Evolutionary conservation across 192 early-diverging fungal species (phyloP), one percentile per base, ranked within the genome.

Genomic region (Cladochytrium replicatum): DNA sequence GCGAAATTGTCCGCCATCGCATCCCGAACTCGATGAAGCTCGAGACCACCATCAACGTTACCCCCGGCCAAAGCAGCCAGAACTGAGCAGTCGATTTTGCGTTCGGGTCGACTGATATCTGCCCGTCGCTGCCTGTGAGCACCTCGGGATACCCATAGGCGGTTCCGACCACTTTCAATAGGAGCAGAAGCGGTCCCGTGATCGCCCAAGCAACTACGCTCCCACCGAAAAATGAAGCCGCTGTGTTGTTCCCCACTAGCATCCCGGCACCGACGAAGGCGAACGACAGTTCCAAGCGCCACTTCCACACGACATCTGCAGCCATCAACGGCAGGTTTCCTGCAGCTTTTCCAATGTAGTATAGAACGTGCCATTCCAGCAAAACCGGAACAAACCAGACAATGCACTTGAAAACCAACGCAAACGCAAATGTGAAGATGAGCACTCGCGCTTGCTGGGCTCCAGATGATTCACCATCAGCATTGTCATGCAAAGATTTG

Each of bases 1-100:
- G 47, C 43, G 43, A 70, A 11, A 84, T 45, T 7, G 65, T 40
- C 1, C 62, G 41, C 27, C 68, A 71, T 32, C 68, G 67, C 17
- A 54, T 59, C 51, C 62, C 56, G 17, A 84, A 46, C 54, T 84
- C 81, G 13, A 78, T 56, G 50, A 84, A 75, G 19, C 78, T 68
- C 41, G 73, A 60, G 51, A 75, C 58, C 7, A 84, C 65, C 81
- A 84, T 84, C 29, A 84, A 44, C 11, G 67, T 67, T 44, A 84
- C 66, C 64, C 81, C 81, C 9, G 81, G 81, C 82, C 82, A 84
- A 31, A 84, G 57, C 58, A 83, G 69, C 71, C 74, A 84, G 46
- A 67, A 78, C 38, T 74, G 76, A 28, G 82, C 60, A 23, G 80
- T 72, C 32, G 58, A 32, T 32, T 7, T 19, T 31, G 44, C 29